Evolutionary conservation across 1,284 basidiomycete genomes (phyloP), one percentile per base, ranked within the genome.

Genomic region (Leccinum ponderosum): DNA sequence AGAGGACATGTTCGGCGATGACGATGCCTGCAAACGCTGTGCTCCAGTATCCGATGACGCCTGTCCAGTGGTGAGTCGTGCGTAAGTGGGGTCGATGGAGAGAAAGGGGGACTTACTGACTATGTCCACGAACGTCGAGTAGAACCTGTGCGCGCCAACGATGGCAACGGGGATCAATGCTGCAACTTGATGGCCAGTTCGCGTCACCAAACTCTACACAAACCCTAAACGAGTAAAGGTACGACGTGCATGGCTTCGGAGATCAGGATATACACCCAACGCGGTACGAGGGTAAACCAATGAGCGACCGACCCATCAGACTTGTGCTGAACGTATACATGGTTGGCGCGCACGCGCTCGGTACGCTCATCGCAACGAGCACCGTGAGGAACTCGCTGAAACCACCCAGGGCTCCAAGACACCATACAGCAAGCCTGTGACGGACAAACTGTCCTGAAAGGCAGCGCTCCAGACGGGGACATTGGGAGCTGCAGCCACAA

Each of bases 291-390:
- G 17, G 79, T 74, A 63, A 85, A 81, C 65, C 66, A 66, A 37
- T 39, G 56, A 27, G 85, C 60, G 17, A 90, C 78, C 8, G 90
- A 82, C 83, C 25, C 25, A 92, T 90, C 64, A 90, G 82, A 62
- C 86, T 89, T 51, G 87, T 83, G 20, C 89, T 87, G 65, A 88
- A 90, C 3, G 87, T 87, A 70, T 93, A 93, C 83, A 93, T 90
- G 14, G 84, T 87, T 3, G 89, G 87, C 12, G 87, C 90, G 65
- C 87, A 81, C 11, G 82, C 79, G 51, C 83, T 82, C 0, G 84
- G 79, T n/a, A 83, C 75, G 8, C 78, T 81, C 60, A 84, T 66
- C 5, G 80, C 76, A 29, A 82, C 73, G 25, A 83, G 65, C 25
- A 82, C 81, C 0, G 69, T 72, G 22, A 73, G 69, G 69, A 89